Evolutionary conservation across 768 basidiomycete species (phyloP), one percentile per base, ranked within the genome.

Genomic region (Gyrodon lividus): DNA sequence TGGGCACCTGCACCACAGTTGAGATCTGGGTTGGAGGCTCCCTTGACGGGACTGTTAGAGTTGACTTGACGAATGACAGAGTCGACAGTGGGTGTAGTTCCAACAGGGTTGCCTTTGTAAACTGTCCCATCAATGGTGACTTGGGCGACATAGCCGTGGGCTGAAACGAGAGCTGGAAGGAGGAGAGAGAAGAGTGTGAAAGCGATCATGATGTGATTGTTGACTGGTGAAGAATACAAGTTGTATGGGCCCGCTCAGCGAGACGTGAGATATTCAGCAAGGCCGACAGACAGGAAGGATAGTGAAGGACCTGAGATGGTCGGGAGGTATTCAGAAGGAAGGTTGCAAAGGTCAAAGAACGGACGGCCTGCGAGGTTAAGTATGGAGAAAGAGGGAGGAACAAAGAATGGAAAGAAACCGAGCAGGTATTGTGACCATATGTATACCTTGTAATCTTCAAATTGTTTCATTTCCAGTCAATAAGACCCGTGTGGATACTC

Each of bases 1-100:
- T 72, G 65, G 2, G 84, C 79, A 45, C 74, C 67, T 2, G 67
- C 53, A 1, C 87, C 87, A 57, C 87, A 89, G 64, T 77, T 82
- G 16, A 86, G 35, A 38, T 68, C 71, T 2, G 78, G 66, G 64
- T 84, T 86, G 44, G 35, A 66, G 14, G 82, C 74, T 35, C 83
- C 84, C 67, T 87, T 78, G 44, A 79, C 73, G 0, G 79, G 80
- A 12, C 68, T 63, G 43, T 73, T 76, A 17, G 73, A 67, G 50
- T 65, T 53, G 51, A 81, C 58, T 49, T 71, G 71, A 16, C 79
- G 77, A 41, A 80, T 77, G 22, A 68, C 69, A 30, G 71, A 71
- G 3, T 64, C 53, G 56, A 48, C 23, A 35, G 67, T 52, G 10
- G 70, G 6, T 0, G 46, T 56, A 31, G 48, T 70, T 48, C 56